Evolutionary conservation across 2,329 filamentous ascomycete species (phyloP).

Genomic region (Pyricularia grisea): DNA sequence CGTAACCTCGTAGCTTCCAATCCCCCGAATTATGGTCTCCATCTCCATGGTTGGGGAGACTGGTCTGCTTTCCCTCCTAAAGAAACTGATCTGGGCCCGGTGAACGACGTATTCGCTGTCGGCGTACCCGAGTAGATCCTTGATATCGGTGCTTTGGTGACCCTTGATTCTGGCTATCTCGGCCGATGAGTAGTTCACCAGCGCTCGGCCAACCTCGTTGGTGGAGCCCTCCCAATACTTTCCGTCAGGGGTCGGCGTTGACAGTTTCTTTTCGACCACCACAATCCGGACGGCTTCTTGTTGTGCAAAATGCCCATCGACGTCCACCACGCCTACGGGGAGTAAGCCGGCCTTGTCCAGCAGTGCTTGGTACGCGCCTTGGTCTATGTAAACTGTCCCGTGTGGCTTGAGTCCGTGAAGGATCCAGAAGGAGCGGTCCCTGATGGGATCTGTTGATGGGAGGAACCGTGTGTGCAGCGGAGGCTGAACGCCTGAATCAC

Average conservation of each 20-base stretch:
- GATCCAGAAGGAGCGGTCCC: conserved; percentile 95
- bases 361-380: conserved; percentile 75
- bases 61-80: conserved; percentile 43
- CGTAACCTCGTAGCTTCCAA: conserved; percentile 14
- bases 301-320: conserved; percentile 81
- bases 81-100: conserved; percentile 78
- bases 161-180: conserved; percentile 84
- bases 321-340: conserved; percentile 81
- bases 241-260: conserved; percentile 12
- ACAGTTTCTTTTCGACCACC: conserved; percentile 54
- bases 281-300: conserved; percentile 86
- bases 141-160: conserved; percentile 72
- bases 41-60: conserved; percentile 32
- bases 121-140: conserved; percentile 73
- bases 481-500: conserved; percentile 27
- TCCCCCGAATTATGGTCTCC: conserved; percentile 10
- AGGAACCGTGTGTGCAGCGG: conserved; percentile 90
- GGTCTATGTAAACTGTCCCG: conserved; percentile 85
- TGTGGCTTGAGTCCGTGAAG: conserved; percentile 85
- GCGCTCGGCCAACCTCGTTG: conserved; percentile 73
- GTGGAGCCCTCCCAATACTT: conserved; percentile 41
- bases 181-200: conserved; percentile 85
- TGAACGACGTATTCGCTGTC: conserved; percentile 92
- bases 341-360: conserved; percentile 78
- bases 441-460: conserved; percentile 72